Base-by-base conservation (phyloP, 176 grass and related monocot species). In the Oryza officinalis region DNA sequence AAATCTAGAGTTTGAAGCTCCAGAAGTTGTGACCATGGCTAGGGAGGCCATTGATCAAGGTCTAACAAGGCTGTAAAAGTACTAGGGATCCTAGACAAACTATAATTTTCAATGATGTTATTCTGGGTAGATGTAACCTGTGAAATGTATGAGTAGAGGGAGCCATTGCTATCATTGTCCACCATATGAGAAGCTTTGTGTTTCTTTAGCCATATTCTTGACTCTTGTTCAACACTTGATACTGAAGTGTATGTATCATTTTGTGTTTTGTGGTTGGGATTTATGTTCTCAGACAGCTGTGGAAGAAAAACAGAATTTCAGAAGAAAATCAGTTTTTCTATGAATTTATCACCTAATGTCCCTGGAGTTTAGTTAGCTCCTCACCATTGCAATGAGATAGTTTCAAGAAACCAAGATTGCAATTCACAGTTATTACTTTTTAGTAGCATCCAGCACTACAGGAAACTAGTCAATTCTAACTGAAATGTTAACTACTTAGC, bases 51-150 rank as follows among this genome's bases (percentile, higher is more conserved):
- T 30, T 12, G 25, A 70, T 69, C 26, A 49, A 68, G 31, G 43
- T 64, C 40, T 90, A 79, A 80, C 80, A 80, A 70, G 84, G 28
- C 12, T 87, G 10, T 15, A 46, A 49, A 60, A 32, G 63, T 67
- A 77, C 5, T 49, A 86, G 46, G 47, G 26, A 26, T 50, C 23
- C 13, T 11, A 44, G 30, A 47, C 3, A 38, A 41, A 67, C 32
- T 67, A 26, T 81, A 67, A 67, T 64, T 67, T 18, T 59, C 15
- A 76, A 33, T 41, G 31, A 12, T 75, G 63, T 57, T 67, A 68
- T 61, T 37, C 63, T 33, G 71, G 13, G 61, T 14, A 75, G 67
- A 61, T 10, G 57, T 27, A 73, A 30, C 43, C 17, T 54, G 8
- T 75, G 25, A 61, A 20, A 44, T 82, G 83, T 82, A 78, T 57